Base-by-base conservation (phyloP, 2,329 filamentous ascomycete species). In the Scedosporium minutisporum region DNA sequence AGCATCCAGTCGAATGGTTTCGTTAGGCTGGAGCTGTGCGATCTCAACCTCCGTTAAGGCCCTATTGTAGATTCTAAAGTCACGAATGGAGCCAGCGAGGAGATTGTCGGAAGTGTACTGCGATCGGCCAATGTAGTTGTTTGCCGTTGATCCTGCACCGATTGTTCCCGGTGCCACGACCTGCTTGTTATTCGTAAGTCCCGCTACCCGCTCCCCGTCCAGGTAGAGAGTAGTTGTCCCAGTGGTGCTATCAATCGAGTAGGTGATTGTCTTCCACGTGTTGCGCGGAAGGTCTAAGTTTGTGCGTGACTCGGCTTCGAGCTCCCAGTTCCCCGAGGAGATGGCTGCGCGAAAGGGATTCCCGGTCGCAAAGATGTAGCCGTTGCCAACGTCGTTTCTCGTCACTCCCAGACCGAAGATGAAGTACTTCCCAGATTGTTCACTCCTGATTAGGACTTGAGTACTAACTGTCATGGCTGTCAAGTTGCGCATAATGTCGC, bases 221-320 rank as follows among this genome's bases (percentile, higher is more conserved):
- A 80, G 67, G 27, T 74, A 70, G 25, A 71, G 65, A 5, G 69
- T 68, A 42, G 64, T 51, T 2, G 65, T 66, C 3, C 63, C 51
- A 25, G 64, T 64, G n/a, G 58, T 42, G 44, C 59, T 61, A 25
- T 61, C 59, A 25, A 69, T 60, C 6, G 65, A 65, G 53, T 67
- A 70, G 1, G 65, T 62, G 21, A 70, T 44, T 42, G 66, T 64
- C 41, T 65, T 29, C 68, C 68, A 70, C 29, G 53, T 53, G n/a
- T 64, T 64, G 14, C 61, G 61, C 3, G 67, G 66, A 7, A 70
- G 64, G 16, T 67, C 63, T 9, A 55, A 46, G 23, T 58, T 46
- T n/a, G 65, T 63, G 3, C 58, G 51, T 21, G 65, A 66, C 6
- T 62, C 64, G 55, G 66, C 60, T 57, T 70, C 68, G 6, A 48